phyloP scores from a whole-genome alignment of 1,139 yeast species.

The Saccharomyces hybrid region DNA sequence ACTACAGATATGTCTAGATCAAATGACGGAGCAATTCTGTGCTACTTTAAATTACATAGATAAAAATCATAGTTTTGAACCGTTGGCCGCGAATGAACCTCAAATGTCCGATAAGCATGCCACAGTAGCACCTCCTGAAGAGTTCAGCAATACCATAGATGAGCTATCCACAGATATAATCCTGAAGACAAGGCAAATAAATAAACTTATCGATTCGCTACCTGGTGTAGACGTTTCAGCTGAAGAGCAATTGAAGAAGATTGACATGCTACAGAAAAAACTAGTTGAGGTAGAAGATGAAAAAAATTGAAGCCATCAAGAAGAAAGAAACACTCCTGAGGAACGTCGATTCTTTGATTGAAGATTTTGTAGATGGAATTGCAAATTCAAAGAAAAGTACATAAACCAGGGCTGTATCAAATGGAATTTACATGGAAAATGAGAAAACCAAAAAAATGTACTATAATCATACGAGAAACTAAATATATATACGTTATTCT shows the following conservation, averaged over 20 bases:
- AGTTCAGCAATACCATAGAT: conserved; percentile 52
- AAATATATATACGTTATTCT: background rate
- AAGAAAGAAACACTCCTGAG: conserved; percentile 59
- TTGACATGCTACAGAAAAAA: conserved; percentile 57
- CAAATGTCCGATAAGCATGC: conserved; percentile 44
- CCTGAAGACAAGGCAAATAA: conserved; percentile 76
- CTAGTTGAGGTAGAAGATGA: conserved; percentile 55
- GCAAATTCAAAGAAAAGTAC: conserved; percentile 18
- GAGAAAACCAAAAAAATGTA: background rate
- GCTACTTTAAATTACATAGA: conserved; percentile 85
- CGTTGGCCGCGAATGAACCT: conserved; percentile 41
- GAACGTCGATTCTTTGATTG: conserved; percentile 63
- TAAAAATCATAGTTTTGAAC: conserved; percentile 54
- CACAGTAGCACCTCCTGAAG: conserved; percentile 38
- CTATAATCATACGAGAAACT: background rate
- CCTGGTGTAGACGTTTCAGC: conserved; percentile 92
- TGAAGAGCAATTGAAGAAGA: conserved; percentile 58
- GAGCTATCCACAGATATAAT: conserved; percentile 80
- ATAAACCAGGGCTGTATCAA: background rate
- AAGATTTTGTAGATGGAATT: conserved; percentile 28
- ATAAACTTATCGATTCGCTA: conserved; percentile 74
- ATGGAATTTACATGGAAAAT: background rate
- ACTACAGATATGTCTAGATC: conserved; percentile 85
- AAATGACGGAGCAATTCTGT: conserved; percentile 82
- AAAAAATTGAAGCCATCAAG: conserved; percentile 49